Conservation (phyloP, 306 rosid genomes). For the Pterocarpus macrocarpus region DNA sequence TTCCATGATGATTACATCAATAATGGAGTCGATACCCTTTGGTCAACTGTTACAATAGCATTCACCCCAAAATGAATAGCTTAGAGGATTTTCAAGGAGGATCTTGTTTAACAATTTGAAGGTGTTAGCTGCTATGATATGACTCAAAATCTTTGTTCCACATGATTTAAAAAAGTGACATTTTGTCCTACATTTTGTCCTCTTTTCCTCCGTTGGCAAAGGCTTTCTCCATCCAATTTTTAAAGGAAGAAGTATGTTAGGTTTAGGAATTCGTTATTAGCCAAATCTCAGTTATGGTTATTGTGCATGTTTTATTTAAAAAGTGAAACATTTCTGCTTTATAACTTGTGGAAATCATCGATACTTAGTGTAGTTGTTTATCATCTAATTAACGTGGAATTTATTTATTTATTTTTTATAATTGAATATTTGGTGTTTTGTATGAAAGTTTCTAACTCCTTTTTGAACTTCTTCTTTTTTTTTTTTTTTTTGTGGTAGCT, state of each 20-base stretch:
- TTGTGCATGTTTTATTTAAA: no score
- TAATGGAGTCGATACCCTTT: not conserved
- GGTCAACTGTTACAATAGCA: not conserved
- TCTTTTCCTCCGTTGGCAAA: not conserved
- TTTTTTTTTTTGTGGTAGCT: no score
- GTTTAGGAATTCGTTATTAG: not conserved
- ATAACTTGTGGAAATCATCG: no score
- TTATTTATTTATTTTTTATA: no score
- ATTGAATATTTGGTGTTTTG: no score
- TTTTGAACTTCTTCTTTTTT: no score
- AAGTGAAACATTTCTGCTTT: no score
- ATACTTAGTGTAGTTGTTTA: no score
- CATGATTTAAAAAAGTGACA: not conserved
- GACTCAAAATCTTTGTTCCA: not conserved
- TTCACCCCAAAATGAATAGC: not conserved
- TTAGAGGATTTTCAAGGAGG: not conserved
- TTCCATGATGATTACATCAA: not conserved
- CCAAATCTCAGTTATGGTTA: not conserved
- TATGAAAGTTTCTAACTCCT: no score
- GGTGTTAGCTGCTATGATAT: not conserved
- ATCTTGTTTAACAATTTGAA: conserved; percentile 7
- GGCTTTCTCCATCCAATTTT: not conserved
- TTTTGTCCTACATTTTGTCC: no score
- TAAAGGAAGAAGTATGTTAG: not conserved
- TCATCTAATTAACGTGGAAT: no score